Percentiles rank a stretch among this genome's conserved stretches.
phyloP scores from a whole-genome alignment of 768 basidiomycete species.

The Leccinum rimulosum region DNA sequence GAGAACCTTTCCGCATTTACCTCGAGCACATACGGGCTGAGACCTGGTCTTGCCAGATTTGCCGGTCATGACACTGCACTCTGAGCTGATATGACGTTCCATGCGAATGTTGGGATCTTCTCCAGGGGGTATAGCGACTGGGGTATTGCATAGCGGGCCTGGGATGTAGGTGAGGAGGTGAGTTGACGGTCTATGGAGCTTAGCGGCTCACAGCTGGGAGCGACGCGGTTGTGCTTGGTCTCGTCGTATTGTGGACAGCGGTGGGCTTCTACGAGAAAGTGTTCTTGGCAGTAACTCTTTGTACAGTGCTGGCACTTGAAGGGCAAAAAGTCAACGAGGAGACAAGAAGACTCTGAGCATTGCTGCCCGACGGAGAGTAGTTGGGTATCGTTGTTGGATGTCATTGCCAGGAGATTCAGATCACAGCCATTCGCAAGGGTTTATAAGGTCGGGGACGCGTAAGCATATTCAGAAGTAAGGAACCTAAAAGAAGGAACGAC shows the following conservation, averaged over 20 bases:
- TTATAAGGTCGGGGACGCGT: slow-evolving; percentile 28
- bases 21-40: slow-evolving; percentile 56
- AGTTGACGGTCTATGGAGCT: not conserved
- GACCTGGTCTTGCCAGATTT: slow-evolving; percentile 46
- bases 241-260: slow-evolving; percentile 70
- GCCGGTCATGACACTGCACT: slow-evolving; percentile 71
- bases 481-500: no score
- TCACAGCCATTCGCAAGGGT: slow-evolving; percentile 2
- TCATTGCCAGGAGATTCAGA: not conserved
- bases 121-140: slow-evolving; percentile 71
- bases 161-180: slow-evolving; percentile 6
- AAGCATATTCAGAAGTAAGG: slow-evolving; percentile 5
- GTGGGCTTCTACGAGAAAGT: slow-evolving; percentile 70
- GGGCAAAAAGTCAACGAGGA: slow-evolving; percentile 78
- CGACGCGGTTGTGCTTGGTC: slow-evolving; percentile 66
- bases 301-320: slow-evolving; percentile 84
- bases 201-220: slow-evolving; percentile 63
- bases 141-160: slow-evolving; percentile 78
- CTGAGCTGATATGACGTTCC: slow-evolving; percentile 67
- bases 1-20: slow-evolving; percentile 69
- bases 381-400: slow-evolving; percentile 40
- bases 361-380: slow-evolving; percentile 68
- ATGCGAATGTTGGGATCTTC: slow-evolving; percentile 81
- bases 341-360: slow-evolving; percentile 65
- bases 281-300: slow-evolving; percentile 70